phyloP scores from a whole-genome alignment of 2,329 filamentous ascomycete genomes.

The Cephalotrichum gorgonifer region DNA sequence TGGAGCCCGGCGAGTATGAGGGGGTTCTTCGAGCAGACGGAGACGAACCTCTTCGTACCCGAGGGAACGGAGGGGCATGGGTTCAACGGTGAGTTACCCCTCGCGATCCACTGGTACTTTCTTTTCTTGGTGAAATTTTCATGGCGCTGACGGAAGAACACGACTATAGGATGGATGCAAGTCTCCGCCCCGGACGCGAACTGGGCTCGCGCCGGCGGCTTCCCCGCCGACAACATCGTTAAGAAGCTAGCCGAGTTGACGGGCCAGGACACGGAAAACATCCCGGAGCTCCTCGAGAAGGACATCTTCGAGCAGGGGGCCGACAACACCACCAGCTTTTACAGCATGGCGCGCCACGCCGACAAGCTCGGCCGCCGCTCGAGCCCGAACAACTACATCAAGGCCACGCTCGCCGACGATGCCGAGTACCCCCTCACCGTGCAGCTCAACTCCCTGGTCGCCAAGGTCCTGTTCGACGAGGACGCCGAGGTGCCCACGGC shows the following conservation, averaged over 20 bases:
- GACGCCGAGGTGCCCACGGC: constrained; percentile 14
- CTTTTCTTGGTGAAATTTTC: not conserved
- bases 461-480: constrained; percentile 7
- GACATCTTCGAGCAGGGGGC: constrained; percentile 12
- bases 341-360: constrained; percentile 8
- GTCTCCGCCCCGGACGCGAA: not conserved
- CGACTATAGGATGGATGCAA: not conserved
- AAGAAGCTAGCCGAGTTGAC: constrained; percentile 19
- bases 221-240: constrained; percentile 33
- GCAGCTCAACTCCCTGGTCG: constrained; percentile 5
- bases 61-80: constrained; percentile 31
- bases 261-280: not conserved
- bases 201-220: constrained; percentile 16
- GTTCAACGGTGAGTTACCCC: constrained; percentile 23
- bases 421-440: constrained; percentile 6
- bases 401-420: constrained; percentile 9
- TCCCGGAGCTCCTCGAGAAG: constrained; percentile 11
- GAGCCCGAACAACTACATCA: constrained; percentile 2
- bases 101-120: not conserved
- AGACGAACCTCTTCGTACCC: constrained; percentile 41
- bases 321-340: constrained; percentile 8
- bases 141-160: not conserved
- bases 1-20: constrained; percentile 45
- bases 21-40: constrained; percentile 41
- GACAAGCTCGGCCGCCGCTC: constrained; percentile 4